phyloP scores from a whole-genome alignment of 2,329 filamentous ascomycete species.

The Lasiodiplodia theobromae region DNA sequence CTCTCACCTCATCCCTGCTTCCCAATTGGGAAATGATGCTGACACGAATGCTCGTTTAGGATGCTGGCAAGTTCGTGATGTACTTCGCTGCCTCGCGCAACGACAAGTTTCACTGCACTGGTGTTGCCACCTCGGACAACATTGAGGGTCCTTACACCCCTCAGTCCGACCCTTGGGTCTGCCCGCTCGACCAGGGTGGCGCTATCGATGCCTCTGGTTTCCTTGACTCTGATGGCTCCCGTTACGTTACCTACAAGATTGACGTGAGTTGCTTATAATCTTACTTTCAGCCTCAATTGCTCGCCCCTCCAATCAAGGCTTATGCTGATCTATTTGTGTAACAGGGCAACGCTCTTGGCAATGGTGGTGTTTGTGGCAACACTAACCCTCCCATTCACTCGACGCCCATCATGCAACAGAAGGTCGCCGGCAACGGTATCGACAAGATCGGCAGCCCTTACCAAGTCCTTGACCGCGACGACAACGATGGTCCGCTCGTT shows the following conservation, averaged over 20 bases:
- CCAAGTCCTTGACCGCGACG: conserved; percentile 55
- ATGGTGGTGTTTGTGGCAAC: conserved; percentile 57
- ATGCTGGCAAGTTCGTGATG: conserved; percentile 63
- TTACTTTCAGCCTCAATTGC: background rate
- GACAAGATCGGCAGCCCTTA: conserved; percentile 60
- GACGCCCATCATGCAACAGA: conserved; percentile 66
- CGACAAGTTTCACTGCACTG: conserved; percentile 64
- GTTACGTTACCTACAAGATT: conserved; percentile 71
- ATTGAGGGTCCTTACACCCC: conserved; percentile 63
- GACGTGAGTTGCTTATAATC: conserved; percentile 49
- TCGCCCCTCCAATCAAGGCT: conserved; percentile 2
- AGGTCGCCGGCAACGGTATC: conserved; percentile 59
- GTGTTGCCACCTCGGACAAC: conserved; percentile 58
- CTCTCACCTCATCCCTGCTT: conserved; percentile 8
- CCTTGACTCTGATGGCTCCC: conserved; percentile 59
- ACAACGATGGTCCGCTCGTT: conserved; percentile 62
- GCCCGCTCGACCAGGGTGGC: conserved; percentile 57
- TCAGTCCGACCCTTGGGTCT: conserved; percentile 58
- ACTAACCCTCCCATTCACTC: conserved; percentile 44
- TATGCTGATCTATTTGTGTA: conserved; percentile 57
- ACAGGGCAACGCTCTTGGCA: conserved; percentile 61
- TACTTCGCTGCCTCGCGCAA: conserved; percentile 64
- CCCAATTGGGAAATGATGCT: background rate
- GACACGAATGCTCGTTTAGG: conserved; percentile 27
- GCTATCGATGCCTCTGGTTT: conserved; percentile 71